Conservation (phyloP, 2,329 filamentous ascomycete species). For the Penicillium concentricum region DNA sequence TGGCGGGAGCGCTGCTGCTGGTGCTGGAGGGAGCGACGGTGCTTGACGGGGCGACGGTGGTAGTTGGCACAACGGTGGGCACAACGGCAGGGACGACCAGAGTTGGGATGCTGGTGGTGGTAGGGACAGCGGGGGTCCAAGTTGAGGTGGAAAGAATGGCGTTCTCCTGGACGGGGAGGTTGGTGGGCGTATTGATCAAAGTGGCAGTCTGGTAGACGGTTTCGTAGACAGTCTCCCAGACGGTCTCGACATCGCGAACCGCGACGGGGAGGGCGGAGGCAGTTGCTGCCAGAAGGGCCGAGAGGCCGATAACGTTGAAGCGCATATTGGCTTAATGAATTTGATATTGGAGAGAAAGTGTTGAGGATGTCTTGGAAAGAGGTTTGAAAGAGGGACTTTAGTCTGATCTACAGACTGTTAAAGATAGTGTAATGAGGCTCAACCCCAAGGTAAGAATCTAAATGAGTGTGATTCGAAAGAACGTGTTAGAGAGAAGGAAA, state of each 20-base stretch:
- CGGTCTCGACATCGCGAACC: not conserved
- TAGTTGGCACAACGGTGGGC: constrained; percentile 2
- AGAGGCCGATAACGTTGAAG: constrained; percentile 12
- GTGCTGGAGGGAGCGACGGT: constrained; percentile 4
- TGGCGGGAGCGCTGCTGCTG: constrained; percentile 7
- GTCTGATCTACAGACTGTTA: constrained; percentile 12
- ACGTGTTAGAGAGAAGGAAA: constrained; percentile 1
- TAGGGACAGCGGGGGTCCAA: not conserved
- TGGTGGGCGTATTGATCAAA: not conserved
- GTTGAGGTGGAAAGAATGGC: constrained; percentile 1
- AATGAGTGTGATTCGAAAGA: constrained; percentile 12
- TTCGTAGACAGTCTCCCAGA: constrained; percentile 9
- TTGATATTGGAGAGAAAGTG: not conserved
- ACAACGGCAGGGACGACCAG: not conserved
- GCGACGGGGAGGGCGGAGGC: constrained; percentile 12
- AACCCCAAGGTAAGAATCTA: constrained; percentile 3
- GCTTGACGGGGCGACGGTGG: constrained; percentile 4
- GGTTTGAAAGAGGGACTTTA: constrained; percentile 1
- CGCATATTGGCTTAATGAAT: constrained; percentile 7
- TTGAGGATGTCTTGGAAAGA: not conserved
- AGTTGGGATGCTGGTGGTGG: not conserved
- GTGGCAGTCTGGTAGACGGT: constrained; percentile 1
- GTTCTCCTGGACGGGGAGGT: not conserved
- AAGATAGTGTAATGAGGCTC: constrained; percentile 7
- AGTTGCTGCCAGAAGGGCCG: constrained; percentile 10